These are phyloP conservation scores for Saturnispora saitoi DNA, from an alignment of 805 yeast species.

Conservation along the genomic window DNA sequence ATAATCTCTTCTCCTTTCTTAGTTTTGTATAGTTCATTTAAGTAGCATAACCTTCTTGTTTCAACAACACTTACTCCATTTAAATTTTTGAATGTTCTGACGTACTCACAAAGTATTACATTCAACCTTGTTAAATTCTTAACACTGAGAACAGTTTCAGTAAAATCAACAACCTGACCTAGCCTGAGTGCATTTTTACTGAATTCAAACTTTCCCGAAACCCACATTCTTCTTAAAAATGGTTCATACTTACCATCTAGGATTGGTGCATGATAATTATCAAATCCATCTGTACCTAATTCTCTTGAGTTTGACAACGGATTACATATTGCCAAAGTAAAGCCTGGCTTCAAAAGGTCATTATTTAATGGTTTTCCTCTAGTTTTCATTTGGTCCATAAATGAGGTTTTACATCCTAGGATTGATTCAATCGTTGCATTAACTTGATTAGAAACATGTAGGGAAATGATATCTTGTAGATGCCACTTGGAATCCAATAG, in stretches of 20 bases:
- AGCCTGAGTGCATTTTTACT: slow-evolving; percentile 27
- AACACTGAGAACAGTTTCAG: slow-evolving; percentile 42
- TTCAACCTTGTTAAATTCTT: slow-evolving; percentile 30
- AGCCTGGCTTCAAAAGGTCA: slow-evolving; percentile 32
- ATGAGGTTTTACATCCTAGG: slow-evolving; percentile 9
- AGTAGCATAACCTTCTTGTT: slow-evolving; percentile 51
- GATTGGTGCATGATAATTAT: slow-evolving; percentile 63
- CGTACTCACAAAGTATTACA: slow-evolving; percentile 42
- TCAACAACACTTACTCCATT: slow-evolving; percentile 36
- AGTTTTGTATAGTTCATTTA: slow-evolving; percentile 31
- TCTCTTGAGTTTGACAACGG: slow-evolving; percentile 40
- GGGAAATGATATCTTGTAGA: slow-evolving; percentile 24
- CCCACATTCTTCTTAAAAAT: slow-evolving; percentile 70
- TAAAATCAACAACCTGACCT: slow-evolving; percentile 37
- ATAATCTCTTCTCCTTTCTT: neutral
- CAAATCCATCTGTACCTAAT: slow-evolving; percentile 71
- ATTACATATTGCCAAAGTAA: slow-evolving; percentile 60
- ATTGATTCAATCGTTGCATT: slow-evolving; percentile 24
- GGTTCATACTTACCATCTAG: slow-evolving; percentile 9
- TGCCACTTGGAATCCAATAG: slow-evolving; percentile 20
- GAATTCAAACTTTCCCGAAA: slow-evolving; percentile 52
- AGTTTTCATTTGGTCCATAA: slow-evolving; percentile 12
- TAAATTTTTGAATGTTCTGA: slow-evolving; percentile 35
- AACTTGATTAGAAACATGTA: slow-evolving; percentile 22
- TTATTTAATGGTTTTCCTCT: neutral